These are phyloP conservation scores for Paratinospora sagittata DNA, from an alignment of 164 flowering plant genomes.

Conservation along the genomic window DNA sequence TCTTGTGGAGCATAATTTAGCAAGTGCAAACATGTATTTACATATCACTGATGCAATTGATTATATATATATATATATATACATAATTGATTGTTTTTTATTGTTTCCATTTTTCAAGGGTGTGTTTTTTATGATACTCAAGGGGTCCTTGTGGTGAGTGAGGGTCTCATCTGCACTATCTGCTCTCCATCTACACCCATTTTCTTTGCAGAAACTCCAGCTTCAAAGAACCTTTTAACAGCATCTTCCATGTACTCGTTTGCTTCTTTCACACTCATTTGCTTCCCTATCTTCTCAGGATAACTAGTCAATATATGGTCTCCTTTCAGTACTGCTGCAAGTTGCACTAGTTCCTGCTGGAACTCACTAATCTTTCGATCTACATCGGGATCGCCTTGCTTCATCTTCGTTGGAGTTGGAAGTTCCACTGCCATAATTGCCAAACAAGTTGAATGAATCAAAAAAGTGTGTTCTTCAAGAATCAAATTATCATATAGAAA, in stretches of 20 bases:
- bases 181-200: conserved; percentile 70
- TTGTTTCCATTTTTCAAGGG: neutral
- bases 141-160: conserved; percentile 54
- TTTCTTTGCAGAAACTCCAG: conserved; percentile 47
- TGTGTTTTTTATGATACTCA: neutral
- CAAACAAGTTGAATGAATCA: neutral
- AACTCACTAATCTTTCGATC: conserved; percentile 61
- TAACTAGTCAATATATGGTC: conserved; percentile 45
- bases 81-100: neutral
- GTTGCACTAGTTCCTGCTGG: conserved; percentile 72
- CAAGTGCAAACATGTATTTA: neutral
- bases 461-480: too few relatives aligned
- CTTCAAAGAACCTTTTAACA: conserved; percentile 56
- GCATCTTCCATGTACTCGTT: conserved; percentile 65
- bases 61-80: neutral
- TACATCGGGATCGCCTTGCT: conserved; percentile 54
- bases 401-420: conserved; percentile 56
- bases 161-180: conserved; percentile 71
- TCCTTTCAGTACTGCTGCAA: conserved; percentile 77
- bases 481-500: too few relatives aligned
- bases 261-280: conserved; percentile 64
- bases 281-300: conserved; percentile 38
- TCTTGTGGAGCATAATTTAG: too few relatives aligned
- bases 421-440: conserved; percentile 38
- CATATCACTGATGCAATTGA: neutral